Conservation (phyloP, 805 yeast species). For the Candida arabinofermentans region DNA sequence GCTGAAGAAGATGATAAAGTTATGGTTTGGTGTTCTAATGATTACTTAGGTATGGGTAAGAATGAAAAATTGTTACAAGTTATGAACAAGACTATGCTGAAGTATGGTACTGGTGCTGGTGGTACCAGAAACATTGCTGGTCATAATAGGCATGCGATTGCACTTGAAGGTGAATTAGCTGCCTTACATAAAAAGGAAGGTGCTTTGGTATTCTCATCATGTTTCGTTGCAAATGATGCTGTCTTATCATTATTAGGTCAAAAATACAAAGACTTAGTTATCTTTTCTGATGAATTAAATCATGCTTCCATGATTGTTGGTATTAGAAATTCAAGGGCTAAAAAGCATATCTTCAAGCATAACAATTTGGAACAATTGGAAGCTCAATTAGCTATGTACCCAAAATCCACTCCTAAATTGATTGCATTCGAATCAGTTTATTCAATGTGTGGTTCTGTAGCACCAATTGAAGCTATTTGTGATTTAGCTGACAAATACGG, state of each 20-base stretch:
- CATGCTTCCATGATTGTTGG: constrained; percentile 99
- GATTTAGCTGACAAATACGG: constrained; percentile 97
- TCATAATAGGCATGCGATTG: constrained; percentile 86
- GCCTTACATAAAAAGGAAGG: constrained; percentile 92
- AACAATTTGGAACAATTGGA: constrained; percentile 86
- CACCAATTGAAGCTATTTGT: constrained; percentile 89
- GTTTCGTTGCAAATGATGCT: constrained; percentile 97
- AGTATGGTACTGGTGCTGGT: constrained; percentile 98
- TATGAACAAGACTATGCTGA: constrained; percentile 76
- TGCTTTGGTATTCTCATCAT: constrained; percentile 90
- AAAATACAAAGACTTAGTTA: constrained; percentile 82
- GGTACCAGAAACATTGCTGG: constrained; percentile 99
- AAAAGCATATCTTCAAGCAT: constrained; percentile 88
- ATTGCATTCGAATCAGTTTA: constrained; percentile 97
- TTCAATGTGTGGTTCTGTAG: constrained; percentile 97
- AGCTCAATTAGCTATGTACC: constrained; percentile 68
- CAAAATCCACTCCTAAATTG: constrained; percentile 84
- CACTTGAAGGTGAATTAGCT: constrained; percentile 82
- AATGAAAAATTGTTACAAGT: constrained; percentile 66
- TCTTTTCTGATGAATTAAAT: constrained; percentile 87
- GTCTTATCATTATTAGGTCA: constrained; percentile 88
- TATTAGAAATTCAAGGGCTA: constrained; percentile 82
- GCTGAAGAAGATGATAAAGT: constrained; percentile 73
- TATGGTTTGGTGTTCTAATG: constrained; percentile 99
- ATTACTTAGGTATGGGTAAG: constrained; percentile 92